Percentiles rank a stretch among this genome's conserved stretches.
These are phyloP conservation scores for Ceratocystis harringtonii DNA, from an alignment of 2,329 filamentous ascomycete species.

Conservation along the genomic window DNA sequence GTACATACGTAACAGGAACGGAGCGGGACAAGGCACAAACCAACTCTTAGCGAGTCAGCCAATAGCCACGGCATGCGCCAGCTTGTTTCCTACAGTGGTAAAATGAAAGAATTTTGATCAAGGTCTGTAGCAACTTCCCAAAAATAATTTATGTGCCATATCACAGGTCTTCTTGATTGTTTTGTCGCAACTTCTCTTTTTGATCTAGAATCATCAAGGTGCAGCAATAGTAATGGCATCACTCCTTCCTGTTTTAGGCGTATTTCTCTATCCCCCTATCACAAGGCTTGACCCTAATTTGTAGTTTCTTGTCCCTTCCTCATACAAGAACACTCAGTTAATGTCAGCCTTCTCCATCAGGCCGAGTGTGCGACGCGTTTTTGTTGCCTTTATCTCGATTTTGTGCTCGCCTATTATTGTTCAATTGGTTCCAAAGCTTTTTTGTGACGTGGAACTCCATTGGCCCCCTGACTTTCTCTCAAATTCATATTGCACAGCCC, in stretches of 20 bases:
- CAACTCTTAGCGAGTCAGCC: too few relatives aligned
- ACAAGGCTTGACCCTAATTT: not conserved
- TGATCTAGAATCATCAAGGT: not conserved
- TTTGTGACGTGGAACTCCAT: not conserved
- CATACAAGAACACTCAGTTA: not conserved
- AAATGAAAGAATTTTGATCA: too few relatives aligned
- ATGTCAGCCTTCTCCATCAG: not conserved
- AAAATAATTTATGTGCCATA: not conserved
- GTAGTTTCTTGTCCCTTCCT: not conserved
- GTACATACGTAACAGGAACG: too few relatives aligned
- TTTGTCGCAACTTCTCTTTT: not conserved
- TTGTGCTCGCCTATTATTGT: not conserved
- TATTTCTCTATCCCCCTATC: not conserved
- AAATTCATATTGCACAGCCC: not conserved
- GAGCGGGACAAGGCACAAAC: too few relatives aligned
- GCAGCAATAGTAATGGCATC: not conserved
- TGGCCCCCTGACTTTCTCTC: not conserved
- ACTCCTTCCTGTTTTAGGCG: not conserved
- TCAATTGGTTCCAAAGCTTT: not conserved
- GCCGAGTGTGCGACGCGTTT: not conserved
- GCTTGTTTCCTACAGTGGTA: too few relatives aligned
- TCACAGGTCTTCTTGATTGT: not conserved
- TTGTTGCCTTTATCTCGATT: not conserved
- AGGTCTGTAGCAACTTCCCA: not conserved
- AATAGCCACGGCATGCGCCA: too few relatives aligned